These are phyloP conservation scores for Epichloe glyceriae DNA, from an alignment of 2,329 filamentous ascomycete genomes.

Conservation along the genomic window DNA sequence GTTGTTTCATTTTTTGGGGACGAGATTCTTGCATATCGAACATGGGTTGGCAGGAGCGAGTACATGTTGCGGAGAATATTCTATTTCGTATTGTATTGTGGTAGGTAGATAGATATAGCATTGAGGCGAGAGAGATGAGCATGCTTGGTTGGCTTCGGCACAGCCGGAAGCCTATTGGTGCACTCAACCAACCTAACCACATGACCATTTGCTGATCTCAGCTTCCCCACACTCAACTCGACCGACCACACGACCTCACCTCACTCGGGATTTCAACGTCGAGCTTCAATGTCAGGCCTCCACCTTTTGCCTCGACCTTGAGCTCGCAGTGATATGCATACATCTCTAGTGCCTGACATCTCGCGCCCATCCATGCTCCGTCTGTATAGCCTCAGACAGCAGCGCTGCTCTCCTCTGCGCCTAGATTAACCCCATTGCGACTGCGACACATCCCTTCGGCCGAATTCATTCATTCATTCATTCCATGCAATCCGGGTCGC, in stretches of 20 bases:
- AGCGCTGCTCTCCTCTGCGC: no score
- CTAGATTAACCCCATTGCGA: neutral
- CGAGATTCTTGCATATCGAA: neutral
- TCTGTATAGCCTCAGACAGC: no score
- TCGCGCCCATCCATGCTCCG: no score
- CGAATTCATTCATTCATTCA: neutral
- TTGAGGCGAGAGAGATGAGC: no score
- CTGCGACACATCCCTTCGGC: neutral
- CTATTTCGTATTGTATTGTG: neutral
- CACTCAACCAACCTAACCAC: no score
- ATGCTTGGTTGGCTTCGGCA: no score
- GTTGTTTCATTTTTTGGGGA: neutral
- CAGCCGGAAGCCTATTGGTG: no score
- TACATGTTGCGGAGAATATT: neutral
- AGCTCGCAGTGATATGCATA: neutral
- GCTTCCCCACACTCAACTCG: neutral
- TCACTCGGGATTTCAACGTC: no score
- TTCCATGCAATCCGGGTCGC: conserved; percentile 22
- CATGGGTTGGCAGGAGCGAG: neutral
- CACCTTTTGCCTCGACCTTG: neutral
- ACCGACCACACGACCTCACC: no score
- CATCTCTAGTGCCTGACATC: neutral
- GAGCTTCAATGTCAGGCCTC: no score
- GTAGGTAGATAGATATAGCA: no score
- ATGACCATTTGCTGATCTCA: neutral